Evolutionary conservation across 2,329 filamentous ascomycete species (phyloP), one percentile per base, ranked within the genome.

Genomic region (Aspergillus sp.): DNA sequence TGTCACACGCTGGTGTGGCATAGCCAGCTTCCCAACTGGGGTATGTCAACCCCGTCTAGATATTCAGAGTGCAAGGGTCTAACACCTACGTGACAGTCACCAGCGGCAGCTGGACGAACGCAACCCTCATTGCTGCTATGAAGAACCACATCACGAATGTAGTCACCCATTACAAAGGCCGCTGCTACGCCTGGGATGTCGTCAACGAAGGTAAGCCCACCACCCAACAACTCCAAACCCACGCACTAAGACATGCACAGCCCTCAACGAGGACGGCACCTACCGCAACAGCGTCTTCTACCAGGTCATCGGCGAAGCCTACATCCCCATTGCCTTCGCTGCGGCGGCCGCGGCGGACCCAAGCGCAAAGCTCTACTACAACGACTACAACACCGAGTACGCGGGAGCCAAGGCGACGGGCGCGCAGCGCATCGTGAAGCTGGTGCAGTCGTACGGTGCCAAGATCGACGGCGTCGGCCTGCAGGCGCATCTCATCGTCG

Each of bases 1-100:
- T 88, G 87, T 67, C 87, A 89, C 64, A 85, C 78, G 47, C 71
- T 80, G 44, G 70, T 81, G 31, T 82, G 79, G 80, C 63, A 74
- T 48, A 66, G 60, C 19, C 73, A 76, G 53, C 59, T 76, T 3
- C 79, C 82, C 0, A 71, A 70, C 25, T 85, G 81, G 80, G 86
- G 89, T 47, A 76, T 69, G 50, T 36, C 83, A 17, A 4, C 40
- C 11, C 17, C 17, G 20, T 10, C 17, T 19, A 7, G 34, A 6
- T 3, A 3, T 7, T n/a, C 11, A 13, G 4, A 6, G 0, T 34
- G 21, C 2, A 25, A 38, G 49, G 23, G 45, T 11, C 53, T 50
- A 9, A 40, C 9, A 9, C 14, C 11, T 21, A 2, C 11, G 4
- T 29, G 25, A 44, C 45, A 69, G 76, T 83, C 41, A 74, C 70